Evolutionary conservation across 805 yeast species (phyloP), one percentile per base, ranked within the genome.

Genomic region (Sungouiozyma ichnusensis): DNA sequence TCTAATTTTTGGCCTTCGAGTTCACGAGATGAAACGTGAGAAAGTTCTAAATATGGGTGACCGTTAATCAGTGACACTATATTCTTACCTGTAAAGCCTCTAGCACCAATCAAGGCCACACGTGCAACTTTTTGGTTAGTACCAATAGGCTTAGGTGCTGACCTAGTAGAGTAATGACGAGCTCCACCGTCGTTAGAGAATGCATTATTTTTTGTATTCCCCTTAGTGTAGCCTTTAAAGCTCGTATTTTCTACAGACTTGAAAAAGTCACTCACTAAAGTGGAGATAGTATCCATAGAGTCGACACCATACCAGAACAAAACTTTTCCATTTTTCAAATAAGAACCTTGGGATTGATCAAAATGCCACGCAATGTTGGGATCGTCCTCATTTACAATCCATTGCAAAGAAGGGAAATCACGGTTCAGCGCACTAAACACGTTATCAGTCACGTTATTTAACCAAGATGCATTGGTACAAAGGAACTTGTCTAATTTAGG

Each of bases 31-130:
- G 97, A 90, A 41, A 92, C 97, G 59, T 92, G 94, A 5, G 90
- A 74, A 41, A 92, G 66, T 57, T 90, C 97, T 51, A 92, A 70
- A 61, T 76, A 76, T 36, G 95, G 94, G 66, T 92, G 99, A 39
- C 72, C 67, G 64, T 92, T 85, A 49, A 92, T 83, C 69, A 92
- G 71, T 32, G 81, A 74, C 49, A 92, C 86, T 62, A 92, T 73
- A 55, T 90, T 90, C 67, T 85, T 95, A 31, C 98, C 99, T 16
- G 97, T 90, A 67, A 74, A 86, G 24, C 99, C 99, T 67, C 99
- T 81, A 35, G 99, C 99, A 53, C 99, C 99, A 59, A 92, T 90
- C 54, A 92, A 74, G 1, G 96, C 98, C 38, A 92, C 87, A 51
- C 77, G 77, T 17, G 94, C 72, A 47, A 72, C 72, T 35, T 71